Evolutionary conservation across 2,329 filamentous ascomycete species (phyloP).

Genomic region (Keithomyces neogunnii): DNA sequence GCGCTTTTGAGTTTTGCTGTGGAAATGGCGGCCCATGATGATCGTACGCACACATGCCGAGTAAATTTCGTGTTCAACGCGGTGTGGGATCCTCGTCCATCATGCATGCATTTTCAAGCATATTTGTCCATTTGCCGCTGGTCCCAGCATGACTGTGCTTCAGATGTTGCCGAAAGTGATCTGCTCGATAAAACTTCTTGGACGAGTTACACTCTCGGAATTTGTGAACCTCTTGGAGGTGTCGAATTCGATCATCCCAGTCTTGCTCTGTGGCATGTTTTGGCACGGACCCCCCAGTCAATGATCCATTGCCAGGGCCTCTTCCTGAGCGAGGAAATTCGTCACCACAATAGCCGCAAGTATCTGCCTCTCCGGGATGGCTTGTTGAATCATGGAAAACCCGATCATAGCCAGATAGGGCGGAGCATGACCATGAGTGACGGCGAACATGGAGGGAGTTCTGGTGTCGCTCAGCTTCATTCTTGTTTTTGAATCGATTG

Average conservation of each 20-base stretch:
- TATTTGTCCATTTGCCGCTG: constrained; percentile 98
- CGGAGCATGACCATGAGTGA: constrained; percentile 95
- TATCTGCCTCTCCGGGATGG: constrained; percentile 60
- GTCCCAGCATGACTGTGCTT: constrained; percentile 96
- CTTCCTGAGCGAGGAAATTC: constrained; percentile 60
- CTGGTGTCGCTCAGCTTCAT: constrained; percentile 92
- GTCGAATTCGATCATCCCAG: constrained; percentile 79
- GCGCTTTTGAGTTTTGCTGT: not conserved
- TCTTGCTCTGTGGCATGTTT: constrained; percentile 64
- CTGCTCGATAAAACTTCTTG: constrained; percentile 96
- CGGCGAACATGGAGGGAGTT: constrained; percentile 88
- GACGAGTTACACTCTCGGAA: constrained; percentile 96
- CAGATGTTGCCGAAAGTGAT: constrained; percentile 95
- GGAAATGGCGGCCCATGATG: too few species aligned
- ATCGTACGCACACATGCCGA: too few species aligned
- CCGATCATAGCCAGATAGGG: constrained; percentile 65
- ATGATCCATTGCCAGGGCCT: constrained; percentile 22
- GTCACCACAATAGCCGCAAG: constrained; percentile 91
- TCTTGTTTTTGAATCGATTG: constrained; percentile 98
- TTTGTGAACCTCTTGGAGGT: constrained; percentile 88
- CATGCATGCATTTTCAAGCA: constrained; percentile 95
- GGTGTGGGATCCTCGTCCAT: constrained; percentile 60
- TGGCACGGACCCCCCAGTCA: constrained; percentile 26
- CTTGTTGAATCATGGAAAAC: constrained; percentile 78
- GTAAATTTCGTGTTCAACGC: constrained; percentile 13